Percentiles rank a stretch among this genome's conserved stretches.
These are phyloP conservation scores for Gentiana dahurica DNA, from an alignment of 257 asterid genomes.

Conservation along the genomic window DNA sequence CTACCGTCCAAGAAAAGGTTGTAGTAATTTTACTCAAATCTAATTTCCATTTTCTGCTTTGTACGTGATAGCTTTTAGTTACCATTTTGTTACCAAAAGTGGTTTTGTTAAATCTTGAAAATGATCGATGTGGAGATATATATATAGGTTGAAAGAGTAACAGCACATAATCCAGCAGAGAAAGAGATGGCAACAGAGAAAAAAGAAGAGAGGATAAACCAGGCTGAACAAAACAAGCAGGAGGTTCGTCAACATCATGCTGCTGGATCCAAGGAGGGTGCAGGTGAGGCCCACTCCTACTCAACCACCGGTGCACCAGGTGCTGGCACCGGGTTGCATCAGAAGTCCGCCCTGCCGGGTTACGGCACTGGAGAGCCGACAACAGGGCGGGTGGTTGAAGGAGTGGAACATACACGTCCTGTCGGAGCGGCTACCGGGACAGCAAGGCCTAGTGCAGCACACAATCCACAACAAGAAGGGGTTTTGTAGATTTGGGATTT, in stretches of 20 bases:
- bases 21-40: background rate
- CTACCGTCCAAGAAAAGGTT: conserved; percentile 56
- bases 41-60: too few species aligned
- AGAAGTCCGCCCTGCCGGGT: conserved; percentile 44
- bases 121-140: too few species aligned
- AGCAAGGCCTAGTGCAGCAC: conserved; percentile 32
- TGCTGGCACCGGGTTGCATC: conserved; percentile 28
- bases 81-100: too few species aligned
- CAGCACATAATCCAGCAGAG: conserved; percentile 31
- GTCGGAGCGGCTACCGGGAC: conserved; percentile 43
- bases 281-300: conserved; percentile 28
- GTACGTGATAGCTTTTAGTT: too few species aligned
- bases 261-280: conserved; percentile 8
- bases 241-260: conserved; percentile 29
- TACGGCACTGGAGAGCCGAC: conserved; percentile 44
- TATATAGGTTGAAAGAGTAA: conserved; percentile 39
- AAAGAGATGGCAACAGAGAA: conserved; percentile 46
- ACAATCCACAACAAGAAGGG: conserved; percentile 28
- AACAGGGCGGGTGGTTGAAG: conserved; percentile 38
- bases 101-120: too few species aligned
- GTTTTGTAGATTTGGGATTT: conserved; percentile 14
- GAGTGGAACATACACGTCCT: conserved; percentile 30
- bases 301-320: conserved; percentile 29
- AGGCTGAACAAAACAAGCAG: conserved; percentile 46
- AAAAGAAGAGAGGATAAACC: conserved; percentile 30